Evolutionary conservation across 306 rosid genomes (phyloP), one percentile per base, ranked within the genome.

Genomic region (Malus domestica): DNA sequence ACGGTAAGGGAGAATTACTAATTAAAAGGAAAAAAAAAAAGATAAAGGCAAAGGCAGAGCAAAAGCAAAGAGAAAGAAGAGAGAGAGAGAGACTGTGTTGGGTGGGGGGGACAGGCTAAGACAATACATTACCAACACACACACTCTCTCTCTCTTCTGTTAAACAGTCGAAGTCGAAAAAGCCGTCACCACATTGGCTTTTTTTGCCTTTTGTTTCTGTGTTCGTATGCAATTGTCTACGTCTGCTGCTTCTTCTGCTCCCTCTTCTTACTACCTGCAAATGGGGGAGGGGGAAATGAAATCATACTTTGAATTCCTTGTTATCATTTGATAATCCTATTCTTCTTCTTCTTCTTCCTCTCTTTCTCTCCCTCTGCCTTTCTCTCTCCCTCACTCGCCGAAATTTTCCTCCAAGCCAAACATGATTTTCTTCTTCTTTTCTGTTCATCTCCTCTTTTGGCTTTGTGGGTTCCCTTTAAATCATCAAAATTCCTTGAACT

Each of bases 181-280:
- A 86, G 93, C 81, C 90, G 82, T 86, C 80, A 80, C 77, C 84
- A 76, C 83, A 81, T 88, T 90, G 88, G 83, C 88, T 82, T 91
- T 87, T 82, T 80, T 88, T 60, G 86, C 90, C 93, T 90, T 93
- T 93, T 88, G 88, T 85, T 83, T 87, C 84, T 81, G 87, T 86
- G 92, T 85, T 87, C 86, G 84, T 91, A 84, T 89, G 88, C 88
- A 91, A 29, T 88, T 91, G 92, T 93, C 89, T 32, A 69, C 86
- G 90, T 89, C 97, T 89, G 79, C 78, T 82, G 83, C 92, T 87
- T 29, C 74, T 81, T 78, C 90, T 90, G 90, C 92, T 88, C 89
- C 96, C 94, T 80, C 93, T 77, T 80, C 85, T 78, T 87, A 77
- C 78, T 86, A 83, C 97, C 92, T 91, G 91, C 88, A 94, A 89